Conservation (phyloP, 2,329 filamentous ascomycete genomes). For the Nemania abortiva region DNA sequence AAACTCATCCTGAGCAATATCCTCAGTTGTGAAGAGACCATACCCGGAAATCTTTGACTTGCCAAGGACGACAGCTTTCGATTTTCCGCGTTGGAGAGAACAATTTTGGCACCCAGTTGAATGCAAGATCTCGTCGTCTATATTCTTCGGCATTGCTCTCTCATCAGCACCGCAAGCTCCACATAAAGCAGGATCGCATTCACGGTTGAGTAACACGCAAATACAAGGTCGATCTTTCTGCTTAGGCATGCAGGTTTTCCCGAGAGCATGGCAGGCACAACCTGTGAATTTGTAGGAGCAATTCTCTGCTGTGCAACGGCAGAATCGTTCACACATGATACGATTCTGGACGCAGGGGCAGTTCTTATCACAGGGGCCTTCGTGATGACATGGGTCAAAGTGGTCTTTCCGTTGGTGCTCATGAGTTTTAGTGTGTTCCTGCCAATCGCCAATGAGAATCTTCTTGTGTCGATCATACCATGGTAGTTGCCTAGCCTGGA, state of each 20-base stretch:
- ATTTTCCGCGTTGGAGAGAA: slow-evolving; percentile 73
- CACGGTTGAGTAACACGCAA: slow-evolving; percentile 78
- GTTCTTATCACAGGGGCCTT: slow-evolving; percentile 71
- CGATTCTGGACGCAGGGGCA: slow-evolving; percentile 73
- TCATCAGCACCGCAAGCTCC: slow-evolving; percentile 75
- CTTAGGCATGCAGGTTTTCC: slow-evolving; percentile 68
- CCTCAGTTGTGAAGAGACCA: slow-evolving; percentile 78
- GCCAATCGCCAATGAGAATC: slow-evolving; percentile 66
- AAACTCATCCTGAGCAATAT: slow-evolving; percentile 76
- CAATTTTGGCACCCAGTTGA: slow-evolving; percentile 77
- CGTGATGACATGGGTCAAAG: slow-evolving; percentile 76
- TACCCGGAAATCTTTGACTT: slow-evolving; percentile 79
- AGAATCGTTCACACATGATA: slow-evolving; percentile 79
- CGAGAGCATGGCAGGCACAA: slow-evolving; percentile 71
- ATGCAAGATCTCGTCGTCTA: slow-evolving; percentile 68
- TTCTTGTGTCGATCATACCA: slow-evolving; percentile 71
- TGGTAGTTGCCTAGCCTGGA: slow-evolving; percentile 59
- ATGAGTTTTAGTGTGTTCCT: slow-evolving; percentile 66
- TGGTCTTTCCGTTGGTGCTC: slow-evolving; percentile 68
- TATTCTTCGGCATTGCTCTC: slow-evolving; percentile 76
- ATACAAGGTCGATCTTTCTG: slow-evolving; percentile 73
- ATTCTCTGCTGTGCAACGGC: slow-evolving; percentile 69
- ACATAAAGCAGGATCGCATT: slow-evolving; percentile 85
- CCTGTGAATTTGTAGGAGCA: slow-evolving; percentile 75
- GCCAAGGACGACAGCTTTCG: slow-evolving; percentile 76